phyloP scores from a whole-genome alignment of 2,329 filamentous ascomycete genomes.

The Beauveria caledonica region DNA sequence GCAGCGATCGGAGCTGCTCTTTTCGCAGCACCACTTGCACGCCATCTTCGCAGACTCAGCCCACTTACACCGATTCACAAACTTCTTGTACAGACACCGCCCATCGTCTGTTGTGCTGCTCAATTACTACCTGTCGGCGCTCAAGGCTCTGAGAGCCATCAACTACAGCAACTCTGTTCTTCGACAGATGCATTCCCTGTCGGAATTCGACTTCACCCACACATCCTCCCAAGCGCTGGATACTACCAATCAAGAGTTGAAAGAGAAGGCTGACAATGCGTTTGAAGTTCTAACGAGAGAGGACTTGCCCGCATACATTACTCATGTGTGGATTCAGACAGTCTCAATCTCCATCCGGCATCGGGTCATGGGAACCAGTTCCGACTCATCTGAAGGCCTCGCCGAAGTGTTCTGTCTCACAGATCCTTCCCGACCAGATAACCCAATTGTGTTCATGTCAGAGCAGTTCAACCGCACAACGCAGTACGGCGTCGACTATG shows the following conservation, averaged over 20 bases:
- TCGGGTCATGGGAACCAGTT: constrained; percentile 57
- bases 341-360: constrained; percentile 59
- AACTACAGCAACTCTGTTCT: constrained; percentile 55
- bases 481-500: constrained; percentile 57
- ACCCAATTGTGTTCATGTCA: constrained; percentile 68
- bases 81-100: constrained; percentile 53
- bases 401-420: constrained; percentile 71
- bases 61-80: constrained; percentile 56
- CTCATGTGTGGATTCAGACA: constrained; percentile 58
- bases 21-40: constrained; percentile 57
- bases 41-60: constrained; percentile 57
- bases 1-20: constrained; percentile 53
- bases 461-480: constrained; percentile 68
- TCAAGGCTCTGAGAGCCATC: constrained; percentile 64
- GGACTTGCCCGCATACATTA: constrained; percentile 63
- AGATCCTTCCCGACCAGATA: constrained; percentile 62
- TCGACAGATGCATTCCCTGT: constrained; percentile 10
- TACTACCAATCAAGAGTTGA: constrained; percentile 49
- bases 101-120: constrained; percentile 57
- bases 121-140: constrained; percentile 62
- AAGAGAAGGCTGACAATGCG: constrained; percentile 53
- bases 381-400: constrained; percentile 61
- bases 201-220: constrained; percentile 14
- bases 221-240: constrained; percentile 9
- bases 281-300: constrained; percentile 57